phyloP scores from a whole-genome alignment of 1,139 yeast species.

The Debaryomycetaceae sp. region DNA sequence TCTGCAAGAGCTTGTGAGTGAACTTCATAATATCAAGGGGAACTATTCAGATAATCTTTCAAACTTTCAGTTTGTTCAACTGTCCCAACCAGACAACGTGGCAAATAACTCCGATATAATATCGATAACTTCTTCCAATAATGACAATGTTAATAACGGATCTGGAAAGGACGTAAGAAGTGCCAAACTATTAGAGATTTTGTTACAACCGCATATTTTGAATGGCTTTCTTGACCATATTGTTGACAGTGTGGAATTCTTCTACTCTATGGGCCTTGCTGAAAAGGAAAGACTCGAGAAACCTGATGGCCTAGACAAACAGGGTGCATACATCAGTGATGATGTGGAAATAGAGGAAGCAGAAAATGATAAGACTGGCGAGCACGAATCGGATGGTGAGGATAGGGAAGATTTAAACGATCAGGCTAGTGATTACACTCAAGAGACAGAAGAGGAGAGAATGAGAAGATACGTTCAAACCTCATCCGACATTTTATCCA shows the following conservation, averaged over 20 bases:
- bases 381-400: constrained; percentile 4
- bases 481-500: constrained; percentile 40
- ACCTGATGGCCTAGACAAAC: neutral
- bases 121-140: constrained; percentile 38
- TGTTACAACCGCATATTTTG: constrained; percentile 45
- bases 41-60: constrained; percentile 26
- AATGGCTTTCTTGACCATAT: constrained; percentile 38
- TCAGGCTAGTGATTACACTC: constrained; percentile 13
- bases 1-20: constrained; percentile 40
- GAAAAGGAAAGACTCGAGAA: constrained; percentile 20
- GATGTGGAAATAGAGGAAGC: constrained; percentile 13
- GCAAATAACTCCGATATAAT: constrained; percentile 20
- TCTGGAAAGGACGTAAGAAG: constrained; percentile 37
- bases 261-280: constrained; percentile 24
- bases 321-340: constrained; percentile 8
- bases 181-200: constrained; percentile 38
- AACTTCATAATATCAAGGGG: constrained; percentile 39
- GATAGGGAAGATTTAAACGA: constrained; percentile 10
- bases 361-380: constrained; percentile 9
- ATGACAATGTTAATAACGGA: constrained; percentile 20
- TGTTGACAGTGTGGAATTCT: constrained; percentile 37
- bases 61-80: constrained; percentile 33
- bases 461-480: constrained; percentile 40
- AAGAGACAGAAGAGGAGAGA: constrained; percentile 33
- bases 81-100: constrained; percentile 5